These are phyloP conservation scores for Pyrenopolyporus hunteri DNA, from an alignment of 495 filamentous ascomycete genomes.

Conservation along the genomic window DNA sequence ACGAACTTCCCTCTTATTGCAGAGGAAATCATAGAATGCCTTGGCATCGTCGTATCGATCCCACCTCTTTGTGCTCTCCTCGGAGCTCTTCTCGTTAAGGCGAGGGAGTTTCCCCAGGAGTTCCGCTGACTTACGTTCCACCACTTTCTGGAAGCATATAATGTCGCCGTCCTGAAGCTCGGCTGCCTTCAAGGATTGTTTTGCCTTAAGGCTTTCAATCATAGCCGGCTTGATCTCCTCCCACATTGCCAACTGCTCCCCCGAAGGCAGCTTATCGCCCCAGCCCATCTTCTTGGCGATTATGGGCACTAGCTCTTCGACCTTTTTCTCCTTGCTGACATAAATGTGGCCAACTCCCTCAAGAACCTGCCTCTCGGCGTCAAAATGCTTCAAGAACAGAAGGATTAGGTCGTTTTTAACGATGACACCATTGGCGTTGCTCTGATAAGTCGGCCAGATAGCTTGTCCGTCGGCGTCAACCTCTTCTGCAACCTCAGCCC, in stretches of 20 bases:
- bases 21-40: slow-evolving; percentile 89
- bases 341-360: slow-evolving; percentile 81
- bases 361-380: slow-evolving; percentile 74
- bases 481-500: slow-evolving; percentile 77
- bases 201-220: slow-evolving; percentile 94
- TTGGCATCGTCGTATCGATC: slow-evolving; percentile 69
- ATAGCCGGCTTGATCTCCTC: slow-evolving; percentile 98
- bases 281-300: slow-evolving; percentile 89
- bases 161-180: slow-evolving; percentile 99
- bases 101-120: slow-evolving; percentile 40
- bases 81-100: slow-evolving; percentile 34
- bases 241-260: slow-evolving; percentile 70
- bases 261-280: slow-evolving; percentile 61
- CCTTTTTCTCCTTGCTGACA: slow-evolving; percentile 83
- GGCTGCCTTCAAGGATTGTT: slow-evolving; percentile 82
- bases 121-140: slow-evolving; percentile 53
- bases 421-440: slow-evolving; percentile 53
- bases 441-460: slow-evolving; percentile 66
- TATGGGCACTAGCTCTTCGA: slow-evolving; percentile 78
- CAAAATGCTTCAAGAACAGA: slow-evolving; percentile 92
- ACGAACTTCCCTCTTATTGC: slow-evolving; percentile 76
- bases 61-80: slow-evolving; percentile 29
- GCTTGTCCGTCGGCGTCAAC: slow-evolving; percentile 67
- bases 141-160: slow-evolving; percentile 81
- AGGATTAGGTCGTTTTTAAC: slow-evolving; percentile 67